Conservation (phyloP, 1,284 basidiomycete genomes). For the Rhodotorula mucilaginosa region DNA sequence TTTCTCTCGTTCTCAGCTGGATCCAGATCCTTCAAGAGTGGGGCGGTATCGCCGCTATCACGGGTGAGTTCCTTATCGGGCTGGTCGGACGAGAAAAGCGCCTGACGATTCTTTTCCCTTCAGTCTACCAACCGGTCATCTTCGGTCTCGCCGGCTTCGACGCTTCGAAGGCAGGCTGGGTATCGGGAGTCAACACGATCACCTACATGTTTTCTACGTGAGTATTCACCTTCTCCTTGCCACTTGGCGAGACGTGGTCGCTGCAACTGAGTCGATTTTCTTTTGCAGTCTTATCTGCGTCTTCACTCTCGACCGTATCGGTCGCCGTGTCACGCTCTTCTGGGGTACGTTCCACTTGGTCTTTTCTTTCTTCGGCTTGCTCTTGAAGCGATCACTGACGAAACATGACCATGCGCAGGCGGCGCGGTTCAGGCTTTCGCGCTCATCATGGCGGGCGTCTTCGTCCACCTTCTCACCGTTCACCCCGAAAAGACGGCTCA, state of each 20-base stretch:
- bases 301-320: conserved; percentile 12
- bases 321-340: conserved; percentile 9
- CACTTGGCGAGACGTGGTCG: background rate
- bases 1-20: background rate
- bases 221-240: background rate
- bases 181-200: conserved; percentile 1
- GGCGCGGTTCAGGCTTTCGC: conserved; percentile 5
- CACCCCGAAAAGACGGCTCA: conserved; percentile 10
- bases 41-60: conserved; percentile 12
- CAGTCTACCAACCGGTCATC: conserved; percentile 10
- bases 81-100: background rate
- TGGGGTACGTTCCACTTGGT: background rate
- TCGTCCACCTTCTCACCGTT: conserved; percentile 6
- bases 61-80: background rate
- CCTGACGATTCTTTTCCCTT: background rate
- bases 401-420: background rate
- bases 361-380: no score
- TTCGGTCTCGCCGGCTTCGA: conserved; percentile 7
- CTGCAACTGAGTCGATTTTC: background rate
- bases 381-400: background rate
- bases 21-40: conserved; percentile 11
- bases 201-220: conserved; percentile 9
- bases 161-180: background rate
- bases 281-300: conserved; percentile 3
- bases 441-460: conserved; percentile 11